Evolutionary conservation across 106 monocot species (phyloP).

Genomic region (Alisma plantagoaquatica): DNA sequence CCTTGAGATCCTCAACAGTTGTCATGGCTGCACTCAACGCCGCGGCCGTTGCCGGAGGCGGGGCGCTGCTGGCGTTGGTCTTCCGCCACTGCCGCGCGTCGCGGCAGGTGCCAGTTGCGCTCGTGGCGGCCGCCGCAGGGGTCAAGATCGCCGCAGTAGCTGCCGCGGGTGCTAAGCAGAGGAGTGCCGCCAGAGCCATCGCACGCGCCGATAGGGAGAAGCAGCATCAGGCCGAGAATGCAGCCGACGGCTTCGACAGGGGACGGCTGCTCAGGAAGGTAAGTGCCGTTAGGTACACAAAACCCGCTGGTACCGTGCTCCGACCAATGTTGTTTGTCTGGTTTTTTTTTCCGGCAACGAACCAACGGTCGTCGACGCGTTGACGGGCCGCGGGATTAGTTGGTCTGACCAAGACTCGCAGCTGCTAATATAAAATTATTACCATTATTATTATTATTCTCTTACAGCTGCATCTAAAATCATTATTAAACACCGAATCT

Average conservation of each 20-base stretch:
- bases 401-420: no score
- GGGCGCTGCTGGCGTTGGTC: not conserved
- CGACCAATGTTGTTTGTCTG: no score
- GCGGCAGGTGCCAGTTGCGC: not conserved
- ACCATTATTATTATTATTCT: no score
- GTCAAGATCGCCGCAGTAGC: conserved; percentile 2
- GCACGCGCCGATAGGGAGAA: no score
- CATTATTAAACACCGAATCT: no score
- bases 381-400: no score
- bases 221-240: conserved; percentile 1
- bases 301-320: no score
- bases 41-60: not conserved
- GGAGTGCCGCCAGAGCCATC: conserved; percentile 16
- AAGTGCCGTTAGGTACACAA: no score
- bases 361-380: not conserved
- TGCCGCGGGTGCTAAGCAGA: conserved; percentile 17
- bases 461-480: no score
- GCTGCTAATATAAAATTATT: no score
- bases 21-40: conserved; percentile 3
- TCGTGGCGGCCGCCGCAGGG: conserved; percentile 4
- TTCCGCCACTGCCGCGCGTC: not conserved
- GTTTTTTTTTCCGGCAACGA: not conserved
- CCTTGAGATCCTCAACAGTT: not conserved
- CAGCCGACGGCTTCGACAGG: not conserved
- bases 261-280: not conserved